Evolutionary conservation across 768 basidiomycete species (phyloP).

Genomic region (Tricholoma furcatifolium): DNA sequence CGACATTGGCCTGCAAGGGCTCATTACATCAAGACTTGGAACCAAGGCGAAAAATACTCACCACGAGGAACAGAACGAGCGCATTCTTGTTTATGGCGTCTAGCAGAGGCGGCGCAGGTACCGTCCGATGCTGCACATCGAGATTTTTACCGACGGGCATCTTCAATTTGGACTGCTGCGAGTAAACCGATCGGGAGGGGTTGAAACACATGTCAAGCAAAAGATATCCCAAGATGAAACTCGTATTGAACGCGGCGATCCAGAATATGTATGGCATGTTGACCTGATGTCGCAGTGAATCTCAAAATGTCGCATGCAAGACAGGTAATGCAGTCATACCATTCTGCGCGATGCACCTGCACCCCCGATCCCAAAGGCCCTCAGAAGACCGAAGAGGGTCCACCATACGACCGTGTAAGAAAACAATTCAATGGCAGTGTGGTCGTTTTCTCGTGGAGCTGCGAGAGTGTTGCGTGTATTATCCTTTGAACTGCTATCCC

Average conservation of each 20-base stretch:
- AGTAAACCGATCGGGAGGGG: conserved; percentile 33
- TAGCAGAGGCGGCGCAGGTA: conserved; percentile 45
- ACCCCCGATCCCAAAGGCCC: conserved; percentile 39
- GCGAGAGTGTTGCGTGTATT: conserved; percentile 14
- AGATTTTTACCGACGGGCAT: conserved; percentile 4
- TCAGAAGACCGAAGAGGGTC: conserved; percentile 46
- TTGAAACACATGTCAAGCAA: conserved; percentile 72
- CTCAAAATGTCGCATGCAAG: background rate
- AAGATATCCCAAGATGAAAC: conserved; percentile 81
- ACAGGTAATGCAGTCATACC: conserved; percentile 26
- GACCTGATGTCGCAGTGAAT: conserved; percentile 45
- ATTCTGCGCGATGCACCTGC: conserved; percentile 44
- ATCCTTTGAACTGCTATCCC: conserved; percentile 10
- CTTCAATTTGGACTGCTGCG: conserved; percentile 31
- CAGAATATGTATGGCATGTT: conserved; percentile 89
- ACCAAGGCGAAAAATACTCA: conserved; percentile 35
- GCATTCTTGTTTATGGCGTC: conserved; percentile 85
- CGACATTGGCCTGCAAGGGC: conserved; percentile 70
- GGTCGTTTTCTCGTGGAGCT: conserved; percentile 59
- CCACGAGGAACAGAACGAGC: conserved; percentile 76
- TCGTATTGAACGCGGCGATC: conserved; percentile 85
- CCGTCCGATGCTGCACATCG: conserved; percentile 1
- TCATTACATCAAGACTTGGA: background rate
- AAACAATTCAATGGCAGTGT: conserved; percentile 74
- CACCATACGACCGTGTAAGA: conserved; percentile 84